phyloP scores from a whole-genome alignment of 2,329 filamentous ascomycete species.

The Cadophora malorum region DNA sequence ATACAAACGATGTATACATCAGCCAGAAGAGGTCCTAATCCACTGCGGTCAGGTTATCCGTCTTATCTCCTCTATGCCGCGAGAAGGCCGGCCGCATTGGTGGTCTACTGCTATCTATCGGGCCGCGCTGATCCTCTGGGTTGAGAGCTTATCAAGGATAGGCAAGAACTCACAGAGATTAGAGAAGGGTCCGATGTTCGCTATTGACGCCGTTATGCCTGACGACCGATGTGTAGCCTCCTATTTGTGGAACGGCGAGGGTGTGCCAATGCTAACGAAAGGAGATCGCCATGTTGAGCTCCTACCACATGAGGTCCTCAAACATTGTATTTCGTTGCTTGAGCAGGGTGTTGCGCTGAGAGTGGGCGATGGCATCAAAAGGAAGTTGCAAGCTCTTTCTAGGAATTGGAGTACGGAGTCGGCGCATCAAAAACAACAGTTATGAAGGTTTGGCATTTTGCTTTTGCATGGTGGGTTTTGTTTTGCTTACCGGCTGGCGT shows the following conservation, averaged over 20 bases:
- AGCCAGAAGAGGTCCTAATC: conserved; percentile 67
- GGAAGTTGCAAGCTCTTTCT: conserved; percentile 55
- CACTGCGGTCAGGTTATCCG: conserved; percentile 72
- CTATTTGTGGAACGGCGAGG: conserved; percentile 60
- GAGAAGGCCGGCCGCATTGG: conserved; percentile 68
- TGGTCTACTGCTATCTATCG: conserved; percentile 74
- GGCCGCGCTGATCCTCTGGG: conserved; percentile 66
- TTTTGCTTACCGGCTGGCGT: no score
- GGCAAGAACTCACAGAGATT: conserved; percentile 47
- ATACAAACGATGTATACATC: conserved; percentile 68
- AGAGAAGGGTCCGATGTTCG: conserved; percentile 50
- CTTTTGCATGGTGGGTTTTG: no score
- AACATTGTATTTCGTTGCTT: conserved; percentile 58
- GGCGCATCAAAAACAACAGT: no score
- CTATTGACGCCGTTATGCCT: conserved; percentile 56
- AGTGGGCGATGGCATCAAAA: conserved; percentile 60
- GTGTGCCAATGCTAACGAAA: conserved; percentile 57
- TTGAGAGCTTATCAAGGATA: conserved; percentile 61
- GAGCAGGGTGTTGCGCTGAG: conserved; percentile 58
- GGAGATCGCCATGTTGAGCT: conserved; percentile 52
- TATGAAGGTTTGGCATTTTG: no score
- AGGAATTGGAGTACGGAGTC: conserved; percentile 41
- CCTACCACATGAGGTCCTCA: conserved; percentile 52
- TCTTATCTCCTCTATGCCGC: conserved; percentile 64
- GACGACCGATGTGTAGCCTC: conserved; percentile 58